phyloP scores from a whole-genome alignment of 495 filamentous ascomycete genomes.

The Aspergillus ellipticus region DNA sequence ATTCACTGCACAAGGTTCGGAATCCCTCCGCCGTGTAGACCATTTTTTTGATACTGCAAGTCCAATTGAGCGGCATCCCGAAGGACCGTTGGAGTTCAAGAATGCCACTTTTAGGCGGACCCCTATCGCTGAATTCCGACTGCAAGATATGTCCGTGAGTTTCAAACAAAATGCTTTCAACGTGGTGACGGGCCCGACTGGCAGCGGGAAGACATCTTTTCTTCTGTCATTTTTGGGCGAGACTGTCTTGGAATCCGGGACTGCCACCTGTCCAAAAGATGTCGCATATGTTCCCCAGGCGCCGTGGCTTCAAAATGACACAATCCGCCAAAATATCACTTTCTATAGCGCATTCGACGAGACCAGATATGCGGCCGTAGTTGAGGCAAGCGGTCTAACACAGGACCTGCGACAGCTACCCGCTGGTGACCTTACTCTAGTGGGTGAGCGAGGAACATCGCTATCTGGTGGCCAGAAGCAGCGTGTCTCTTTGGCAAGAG shows the following conservation, averaged over 20 bases:
- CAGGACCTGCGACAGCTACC: constrained; percentile 57
- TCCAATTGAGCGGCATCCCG: constrained; percentile 36
- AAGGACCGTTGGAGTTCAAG: constrained; percentile 37
- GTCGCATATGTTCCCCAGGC: constrained; percentile 73
- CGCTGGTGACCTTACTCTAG: constrained; percentile 57
- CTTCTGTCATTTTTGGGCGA: constrained; percentile 69
- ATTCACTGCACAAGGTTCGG: constrained; percentile 33
- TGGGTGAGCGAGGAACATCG: constrained; percentile 61
- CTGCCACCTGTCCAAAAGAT: constrained; percentile 70
- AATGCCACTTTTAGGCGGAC: constrained; percentile 27
- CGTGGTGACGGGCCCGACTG: constrained; percentile 48
- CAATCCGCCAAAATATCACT: constrained; percentile 70
- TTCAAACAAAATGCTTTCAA: constrained; percentile 51
- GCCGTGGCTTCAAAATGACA: constrained; percentile 79
- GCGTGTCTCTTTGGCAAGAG: constrained; percentile 58
- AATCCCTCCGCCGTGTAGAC: constrained; percentile 46
- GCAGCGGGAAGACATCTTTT: constrained; percentile 64
- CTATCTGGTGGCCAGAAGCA: constrained; percentile 66
- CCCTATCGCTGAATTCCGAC: constrained; percentile 32
- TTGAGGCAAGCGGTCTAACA: constrained; percentile 56
- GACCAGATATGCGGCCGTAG: constrained; percentile 45
- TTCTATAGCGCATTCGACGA: constrained; percentile 63
- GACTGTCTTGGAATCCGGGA: constrained; percentile 55
- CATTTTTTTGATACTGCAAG: constrained; percentile 40
- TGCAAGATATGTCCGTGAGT: constrained; percentile 44